These are phyloP conservation scores for Aspergillus pseudoglaucus DNA, from an alignment of 2,329 filamentous ascomycete species.

Conservation along the genomic window DNA sequence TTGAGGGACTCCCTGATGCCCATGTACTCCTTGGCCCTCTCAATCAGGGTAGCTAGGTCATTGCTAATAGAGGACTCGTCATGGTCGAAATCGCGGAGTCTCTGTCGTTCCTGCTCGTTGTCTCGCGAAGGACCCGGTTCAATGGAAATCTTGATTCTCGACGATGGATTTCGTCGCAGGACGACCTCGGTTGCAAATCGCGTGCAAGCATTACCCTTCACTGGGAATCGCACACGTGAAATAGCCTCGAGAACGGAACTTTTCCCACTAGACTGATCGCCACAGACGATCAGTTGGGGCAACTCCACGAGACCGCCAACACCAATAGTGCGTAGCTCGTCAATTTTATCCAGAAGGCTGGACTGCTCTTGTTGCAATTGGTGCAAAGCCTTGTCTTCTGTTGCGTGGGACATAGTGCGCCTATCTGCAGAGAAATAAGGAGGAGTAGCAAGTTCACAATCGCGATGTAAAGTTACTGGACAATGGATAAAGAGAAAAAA, in stretches of 20 bases:
- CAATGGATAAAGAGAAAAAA: no score
- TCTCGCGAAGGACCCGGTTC: conserved; percentile 34
- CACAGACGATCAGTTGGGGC: conserved; percentile 58
- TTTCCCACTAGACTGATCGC: conserved; percentile 60
- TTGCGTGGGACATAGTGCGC: no score
- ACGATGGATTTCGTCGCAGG: conserved; percentile 31
- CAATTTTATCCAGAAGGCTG: conserved; percentile 52
- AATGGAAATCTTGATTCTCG: conserved; percentile 16
- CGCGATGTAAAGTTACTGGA: no score
- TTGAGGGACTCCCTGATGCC: conserved; percentile 14
- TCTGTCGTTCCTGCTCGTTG: conserved; percentile 10
- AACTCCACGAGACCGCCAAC: conserved; percentile 47
- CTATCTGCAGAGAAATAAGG: no score
- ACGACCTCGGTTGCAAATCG: conserved; percentile 56
- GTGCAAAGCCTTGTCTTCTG: conserved; percentile 6
- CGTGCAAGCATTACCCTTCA: conserved; percentile 56
- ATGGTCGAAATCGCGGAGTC: not conserved
- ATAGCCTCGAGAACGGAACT: conserved; percentile 57
- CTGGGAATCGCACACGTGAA: conserved; percentile 55
- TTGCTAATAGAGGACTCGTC: conserved; percentile 12
- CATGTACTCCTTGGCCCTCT: conserved; percentile 20
- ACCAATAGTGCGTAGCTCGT: conserved; percentile 48
- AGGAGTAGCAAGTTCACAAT: no score
- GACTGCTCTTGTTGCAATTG: conserved; percentile 43
- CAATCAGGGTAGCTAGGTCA: conserved; percentile 13